Evolutionary conservation across 768 basidiomycete species (phyloP), one percentile per base, ranked within the genome.

Genomic region (Pleurotus sapidus): DNA sequence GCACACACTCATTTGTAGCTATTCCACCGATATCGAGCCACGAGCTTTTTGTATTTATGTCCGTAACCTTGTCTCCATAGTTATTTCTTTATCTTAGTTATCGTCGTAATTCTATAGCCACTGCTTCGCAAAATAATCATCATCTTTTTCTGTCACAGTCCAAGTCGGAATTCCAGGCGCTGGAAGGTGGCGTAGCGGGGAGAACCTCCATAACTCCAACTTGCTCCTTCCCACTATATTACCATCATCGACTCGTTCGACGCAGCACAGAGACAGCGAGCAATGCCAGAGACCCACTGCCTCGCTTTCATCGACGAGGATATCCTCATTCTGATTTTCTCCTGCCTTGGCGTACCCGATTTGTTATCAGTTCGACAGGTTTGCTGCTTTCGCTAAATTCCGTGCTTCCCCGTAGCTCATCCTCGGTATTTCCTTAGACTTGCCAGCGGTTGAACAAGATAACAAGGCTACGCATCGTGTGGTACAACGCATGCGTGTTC

Each of bases 401-500:
- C 34, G 27, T 11, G 9, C 30, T 34, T 34, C 30, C 11, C 30
- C 30, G 30, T 11, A 34, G 30, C 30, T 34, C 30, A 34, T 11
- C 30, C 30, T 11, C 20, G 34, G 43, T 20, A 45, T 23, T 17
- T 4, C 60, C 11, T 12, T 45, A 87, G 84, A 79, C 77, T 54
- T 88, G 81, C 60, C 79, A 68, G 61, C 74, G 74, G n/a, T 63
- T 88, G 27, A 63, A 66, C 39, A 55, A 62, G 8, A 58, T 85
- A n/a, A 79, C 82, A 1, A 67, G 65, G 5, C 70, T 81, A 23
- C 80, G 77, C 46, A 74, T 80, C 56, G 77, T 88, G 11, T 89
- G 87, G 87, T 74, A 73, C 14, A 77, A 77, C 45, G 80, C 77
- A 15, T 82, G 77, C 62, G 63, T 60, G 15, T 66, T 57, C 47